Evolutionary conservation across 176 grass and related monocot genomes (phyloP).

Genomic region (Microstegium vimineum): DNA sequence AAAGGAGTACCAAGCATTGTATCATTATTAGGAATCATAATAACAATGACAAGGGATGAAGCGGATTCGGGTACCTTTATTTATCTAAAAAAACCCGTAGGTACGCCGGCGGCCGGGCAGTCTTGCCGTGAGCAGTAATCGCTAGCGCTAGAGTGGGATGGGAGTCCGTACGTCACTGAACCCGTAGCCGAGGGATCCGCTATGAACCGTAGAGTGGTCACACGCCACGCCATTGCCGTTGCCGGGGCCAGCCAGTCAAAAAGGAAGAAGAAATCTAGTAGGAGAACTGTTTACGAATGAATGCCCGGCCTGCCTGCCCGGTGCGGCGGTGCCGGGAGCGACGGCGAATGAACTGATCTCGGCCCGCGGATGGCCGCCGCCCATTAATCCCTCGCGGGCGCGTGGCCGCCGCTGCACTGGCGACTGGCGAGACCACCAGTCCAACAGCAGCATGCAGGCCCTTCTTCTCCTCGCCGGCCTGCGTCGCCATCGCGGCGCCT

Average conservation of each 20-base stretch:
- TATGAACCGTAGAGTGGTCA: background rate
- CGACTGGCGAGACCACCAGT: background rate
- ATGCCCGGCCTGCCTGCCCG: too few relatives aligned
- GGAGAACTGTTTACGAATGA: background rate
- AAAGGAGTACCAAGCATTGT: too few relatives aligned
- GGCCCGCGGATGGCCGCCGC: background rate
- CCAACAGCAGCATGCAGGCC: too few relatives aligned
- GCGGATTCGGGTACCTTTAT: too few relatives aligned
- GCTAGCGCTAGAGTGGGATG: too few relatives aligned
- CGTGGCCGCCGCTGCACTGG: background rate
- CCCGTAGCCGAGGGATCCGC: background rate
- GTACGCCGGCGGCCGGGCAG: too few relatives aligned
- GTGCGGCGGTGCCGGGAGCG: background rate
- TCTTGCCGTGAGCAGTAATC: too few relatives aligned
- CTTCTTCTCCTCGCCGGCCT: background rate
- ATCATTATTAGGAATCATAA: too few relatives aligned
- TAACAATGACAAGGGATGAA: too few relatives aligned
- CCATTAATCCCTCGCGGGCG: background rate
- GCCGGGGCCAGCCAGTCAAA: background rate
- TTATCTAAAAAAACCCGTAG: too few relatives aligned
- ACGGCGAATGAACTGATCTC: background rate
- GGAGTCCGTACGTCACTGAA: too few relatives aligned
- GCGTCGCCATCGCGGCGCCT: background rate
- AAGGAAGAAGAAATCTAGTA: background rate
- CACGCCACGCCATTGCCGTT: background rate